Percentiles rank a stretch among this genome's conserved stretches.
These are phyloP conservation scores for Solanum dulcamara DNA, from an alignment of 257 asterid species.

Conservation along the genomic window DNA sequence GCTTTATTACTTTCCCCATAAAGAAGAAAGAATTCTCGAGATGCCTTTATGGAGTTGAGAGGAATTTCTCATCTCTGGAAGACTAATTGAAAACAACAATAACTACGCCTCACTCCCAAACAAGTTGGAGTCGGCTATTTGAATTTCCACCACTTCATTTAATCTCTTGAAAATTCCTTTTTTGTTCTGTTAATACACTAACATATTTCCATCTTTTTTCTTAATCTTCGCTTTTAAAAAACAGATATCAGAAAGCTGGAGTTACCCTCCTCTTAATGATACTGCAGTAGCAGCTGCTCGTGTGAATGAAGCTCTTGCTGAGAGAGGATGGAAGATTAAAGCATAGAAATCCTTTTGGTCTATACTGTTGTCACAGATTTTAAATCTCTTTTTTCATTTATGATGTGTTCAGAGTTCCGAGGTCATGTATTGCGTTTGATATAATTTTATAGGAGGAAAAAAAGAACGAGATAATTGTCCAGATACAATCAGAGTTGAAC, in stretches of 20 bases:
- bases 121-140: not conserved
- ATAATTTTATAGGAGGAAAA: not conserved
- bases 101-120: not conserved
- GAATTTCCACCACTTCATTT: not conserved
- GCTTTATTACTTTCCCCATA: not conserved
- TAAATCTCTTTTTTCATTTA: not conserved
- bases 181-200: not conserved
- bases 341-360: not conserved
- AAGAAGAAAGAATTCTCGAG: not conserved
- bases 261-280: conserved; percentile 94
- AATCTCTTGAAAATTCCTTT: not conserved
- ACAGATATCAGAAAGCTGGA: conserved; percentile 94
- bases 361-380: not conserved
- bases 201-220: not conserved
- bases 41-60: not conserved
- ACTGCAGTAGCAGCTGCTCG: conserved; percentile 70
- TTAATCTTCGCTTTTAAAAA: not conserved
- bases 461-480: not conserved
- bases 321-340: conserved; percentile 75
- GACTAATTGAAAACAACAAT: not conserved
- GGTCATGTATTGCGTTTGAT: not conserved
- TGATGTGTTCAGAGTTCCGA: not conserved
- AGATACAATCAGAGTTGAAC: not conserved
- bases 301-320: conserved; percentile 73
- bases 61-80: not conserved